These are phyloP conservation scores for Terfezia boudieri DNA, from an alignment of 495 filamentous ascomycete genomes.

Conservation along the genomic window DNA sequence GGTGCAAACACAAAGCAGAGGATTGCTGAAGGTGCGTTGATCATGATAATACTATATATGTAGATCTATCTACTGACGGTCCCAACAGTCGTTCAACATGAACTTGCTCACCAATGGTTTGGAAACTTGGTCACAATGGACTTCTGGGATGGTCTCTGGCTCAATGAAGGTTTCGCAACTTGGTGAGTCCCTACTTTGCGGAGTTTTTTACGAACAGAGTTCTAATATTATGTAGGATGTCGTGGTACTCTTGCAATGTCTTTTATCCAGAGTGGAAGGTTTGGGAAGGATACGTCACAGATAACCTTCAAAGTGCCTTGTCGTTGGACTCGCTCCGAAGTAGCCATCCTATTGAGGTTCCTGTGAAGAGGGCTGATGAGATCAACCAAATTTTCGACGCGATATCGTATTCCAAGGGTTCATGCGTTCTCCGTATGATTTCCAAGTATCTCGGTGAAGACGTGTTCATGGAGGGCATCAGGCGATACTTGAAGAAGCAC, in stretches of 20 bases:
- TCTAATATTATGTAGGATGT: slow-evolving; percentile 14
- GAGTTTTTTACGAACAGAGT: slow-evolving; percentile 2
- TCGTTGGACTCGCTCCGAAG: slow-evolving; percentile 75
- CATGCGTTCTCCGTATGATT: slow-evolving; percentile 90
- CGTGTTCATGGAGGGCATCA: slow-evolving; percentile 77
- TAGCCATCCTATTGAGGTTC: slow-evolving; percentile 93
- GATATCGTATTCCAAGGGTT: slow-evolving; percentile 94
- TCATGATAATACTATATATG: not conserved
- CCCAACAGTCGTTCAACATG: slow-evolving; percentile 61
- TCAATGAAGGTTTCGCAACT: slow-evolving; percentile 95
- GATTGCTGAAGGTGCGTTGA: slow-evolving; percentile 39
- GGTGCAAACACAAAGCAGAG: slow-evolving; percentile 84
- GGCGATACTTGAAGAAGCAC: slow-evolving; percentile 83
- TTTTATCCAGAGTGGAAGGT: slow-evolving; percentile 99
- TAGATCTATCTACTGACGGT: not conserved
- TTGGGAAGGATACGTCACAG: slow-evolving; percentile 87
- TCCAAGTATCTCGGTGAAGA: slow-evolving; percentile 89
- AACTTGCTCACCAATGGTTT: slow-evolving; percentile 97
- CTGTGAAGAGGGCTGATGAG: slow-evolving; percentile 82
- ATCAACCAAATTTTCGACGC: slow-evolving; percentile 98
- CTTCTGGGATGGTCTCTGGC: slow-evolving; percentile 97
- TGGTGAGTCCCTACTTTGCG: slow-evolving; percentile 33
- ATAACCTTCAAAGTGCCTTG: slow-evolving; percentile 71
- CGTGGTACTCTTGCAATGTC: slow-evolving; percentile 49
- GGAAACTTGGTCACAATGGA: slow-evolving; percentile 98